Base-by-base conservation (phyloP, 2,329 filamentous ascomycete species). In the Penicillium sp. region DNA sequence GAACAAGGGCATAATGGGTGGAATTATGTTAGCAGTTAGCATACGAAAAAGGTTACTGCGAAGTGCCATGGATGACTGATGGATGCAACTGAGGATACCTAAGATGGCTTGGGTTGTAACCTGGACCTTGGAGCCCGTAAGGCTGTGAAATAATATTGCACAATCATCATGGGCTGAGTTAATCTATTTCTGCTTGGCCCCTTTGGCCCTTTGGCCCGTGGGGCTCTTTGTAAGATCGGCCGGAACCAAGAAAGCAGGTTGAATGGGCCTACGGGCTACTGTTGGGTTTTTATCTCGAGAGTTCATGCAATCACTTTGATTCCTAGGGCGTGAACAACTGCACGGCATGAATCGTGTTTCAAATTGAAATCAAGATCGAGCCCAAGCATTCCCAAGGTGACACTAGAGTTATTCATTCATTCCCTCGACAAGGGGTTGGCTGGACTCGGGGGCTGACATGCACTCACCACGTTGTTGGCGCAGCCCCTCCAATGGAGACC, bases 51-150 rank as follows among this genome's bases (percentile, higher is more conserved):
- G 24, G 24, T 4, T 5, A 27, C 24, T 27, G 24, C 49, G 41
- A 3, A 53, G 43, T 19, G 33, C 47, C 35, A 47, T 57, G 49
- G 50, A 57, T 53, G 55, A 53, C 14, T 18, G 50, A 18, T 52
- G 55, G 41, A 57, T 53, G 55, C 33, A 53, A 36, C 24, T 49
- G 33, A 51, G 47, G 54, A 56, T 19, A 24, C 47, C 47, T 6
- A 39, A 3, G 54, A 46, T n/a, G 24, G 24, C 24, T 27, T 27
- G 24, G 24, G 24, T 27, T 27, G 24, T 27, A 27, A 6, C 24
- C 5, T 3, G 24, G 39, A 39, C 24, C 27, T 57, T 31, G 31
- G 6, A 10, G 7, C 31, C 9, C 2, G n/a, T 57, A 50, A 57
- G 55, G 55, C 55, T 57, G 55, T 37, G 14, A 43, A 33, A 33